Evolutionary conservation across 148 eudicot species (phyloP).

Genomic region (Spergularia marina): DNA sequence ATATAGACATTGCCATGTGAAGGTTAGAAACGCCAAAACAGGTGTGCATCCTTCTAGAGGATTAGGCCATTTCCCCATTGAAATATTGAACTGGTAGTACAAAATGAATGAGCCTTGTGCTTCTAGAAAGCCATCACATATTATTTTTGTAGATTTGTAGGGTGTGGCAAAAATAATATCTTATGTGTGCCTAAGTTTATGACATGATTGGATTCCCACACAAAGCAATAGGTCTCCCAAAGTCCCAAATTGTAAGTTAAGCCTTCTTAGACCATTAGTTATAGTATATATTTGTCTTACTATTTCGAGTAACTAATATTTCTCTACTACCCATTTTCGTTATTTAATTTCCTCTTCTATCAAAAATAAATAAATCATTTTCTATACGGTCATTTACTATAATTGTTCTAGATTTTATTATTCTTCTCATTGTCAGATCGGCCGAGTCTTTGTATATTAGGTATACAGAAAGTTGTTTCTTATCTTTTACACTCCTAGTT

Average conservation of each 20-base stretch:
- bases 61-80: slow-evolving; percentile 4
- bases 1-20: not conserved
- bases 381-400: too few species aligned
- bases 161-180: slow-evolving; percentile 15
- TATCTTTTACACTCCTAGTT: too few species aligned
- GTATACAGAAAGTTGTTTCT: too few species aligned
- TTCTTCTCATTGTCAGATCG: too few species aligned
- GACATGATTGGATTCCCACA: slow-evolving; percentile 24
- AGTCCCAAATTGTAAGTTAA: slow-evolving; percentile 10
- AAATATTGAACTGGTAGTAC: not conserved
- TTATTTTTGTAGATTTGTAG: slow-evolving; percentile 8
- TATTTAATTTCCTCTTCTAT: not conserved
- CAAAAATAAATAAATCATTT: too few species aligned
- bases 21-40: slow-evolving; percentile 8
- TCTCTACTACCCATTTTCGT: not conserved
- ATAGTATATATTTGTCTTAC: not conserved
- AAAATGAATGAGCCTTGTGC: slow-evolving; percentile 8
- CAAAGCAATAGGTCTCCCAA: slow-evolving; percentile 13
- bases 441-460: too few species aligned
- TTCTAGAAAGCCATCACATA: slow-evolving; percentile 33
- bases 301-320: not conserved
- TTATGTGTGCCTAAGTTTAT: not conserved
- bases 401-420: too few species aligned
- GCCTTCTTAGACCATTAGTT: not conserved
- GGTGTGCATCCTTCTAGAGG: slow-evolving; percentile 25